Evolutionary conservation across 1,284 basidiomycete genomes (phyloP), one percentile per base, ranked within the genome.

Genomic region (Ustilago crameri): DNA sequence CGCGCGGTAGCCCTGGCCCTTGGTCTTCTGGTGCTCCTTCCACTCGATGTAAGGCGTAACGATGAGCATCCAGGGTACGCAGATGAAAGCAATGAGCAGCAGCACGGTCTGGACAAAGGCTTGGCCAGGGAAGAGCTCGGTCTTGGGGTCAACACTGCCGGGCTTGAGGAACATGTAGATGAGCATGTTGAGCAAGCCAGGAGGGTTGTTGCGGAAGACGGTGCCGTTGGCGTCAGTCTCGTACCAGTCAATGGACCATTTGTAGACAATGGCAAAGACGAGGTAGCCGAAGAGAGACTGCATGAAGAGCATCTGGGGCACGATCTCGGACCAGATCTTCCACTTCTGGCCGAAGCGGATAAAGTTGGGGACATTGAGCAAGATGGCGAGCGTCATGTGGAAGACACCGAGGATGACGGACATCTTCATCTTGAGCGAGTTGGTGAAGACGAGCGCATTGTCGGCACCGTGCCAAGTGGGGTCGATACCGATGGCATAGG

Each of bases 341-440:
- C 90, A 84, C 46, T 86, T 86, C 50, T 93, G 91, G 83, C 92
- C 94, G 87, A 97, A 97, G 84, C 89, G 93, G 78, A 97, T 84
- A 85, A 95, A 92, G 86, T 98, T 98, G 46, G 94, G 93, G 8
- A 98, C 86, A 87, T 98, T 94, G 53, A 98, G 87, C 84, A 93
- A 96, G 76, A 98, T 88, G 26, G 95, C 93, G 83, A 98, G 98
- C 12, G 95, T 93, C 95, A 98, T 98, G 84, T 98, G 96, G 74
- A 93, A 91, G 73, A 98, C 95, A 85, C 96, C 96, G 60, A 98
- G 86, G 54, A 98, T 90, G 82, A 99, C 91, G 17, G 93, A 93
- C 93, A 98, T 95, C 87, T 99, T 98, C 96, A 99, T 99, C 90
- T 98, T 99, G 87, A 96, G 95, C 56, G 95, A 98, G 85, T 98